Evolutionary conservation across 2,329 filamentous ascomycete species (phyloP).

Genomic region (Cladobotryum mycophilum): DNA sequence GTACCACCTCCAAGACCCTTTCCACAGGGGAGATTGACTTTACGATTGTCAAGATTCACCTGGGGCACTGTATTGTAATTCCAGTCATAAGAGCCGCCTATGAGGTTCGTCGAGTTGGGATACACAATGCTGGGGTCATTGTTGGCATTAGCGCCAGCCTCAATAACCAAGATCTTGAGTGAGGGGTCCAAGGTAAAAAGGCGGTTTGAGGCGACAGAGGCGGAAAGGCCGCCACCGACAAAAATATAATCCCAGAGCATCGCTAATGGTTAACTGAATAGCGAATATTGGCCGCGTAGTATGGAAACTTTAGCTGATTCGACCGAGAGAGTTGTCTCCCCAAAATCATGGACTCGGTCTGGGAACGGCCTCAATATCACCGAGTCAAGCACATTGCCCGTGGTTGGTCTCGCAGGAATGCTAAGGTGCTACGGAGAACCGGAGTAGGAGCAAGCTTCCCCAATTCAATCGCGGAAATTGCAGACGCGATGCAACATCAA

Average conservation of each 20-base stretch:
- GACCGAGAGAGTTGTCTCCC: too few species aligned
- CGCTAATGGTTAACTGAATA: neutral
- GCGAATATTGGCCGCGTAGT: too few species aligned
- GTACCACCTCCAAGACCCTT: constrained; percentile 35
- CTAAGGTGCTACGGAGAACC: too few species aligned
- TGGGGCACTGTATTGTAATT: constrained; percentile 25
- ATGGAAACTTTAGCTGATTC: too few species aligned
- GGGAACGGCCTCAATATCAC: too few species aligned
- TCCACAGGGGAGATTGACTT: constrained; percentile 19
- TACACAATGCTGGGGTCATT: constrained; percentile 18
- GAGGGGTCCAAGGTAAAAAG: constrained; percentile 20
- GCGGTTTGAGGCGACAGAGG: constrained; percentile 30
- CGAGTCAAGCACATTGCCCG: too few species aligned
- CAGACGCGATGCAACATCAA: too few species aligned
- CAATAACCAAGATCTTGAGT: constrained; percentile 30
- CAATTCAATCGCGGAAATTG: too few species aligned
- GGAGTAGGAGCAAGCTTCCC: too few species aligned
- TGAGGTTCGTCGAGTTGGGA: constrained; percentile 21
- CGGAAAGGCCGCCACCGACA: constrained; percentile 31
- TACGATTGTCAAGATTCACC: constrained; percentile 16
- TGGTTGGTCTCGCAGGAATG: too few species aligned
- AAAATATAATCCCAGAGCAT: constrained; percentile 30
- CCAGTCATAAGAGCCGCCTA: constrained; percentile 27
- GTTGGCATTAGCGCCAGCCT: constrained; percentile 27
- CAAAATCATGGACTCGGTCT: too few species aligned